Base-by-base conservation (phyloP, 1,284 basidiomycete species). In the Ustilago lituana region DNA sequence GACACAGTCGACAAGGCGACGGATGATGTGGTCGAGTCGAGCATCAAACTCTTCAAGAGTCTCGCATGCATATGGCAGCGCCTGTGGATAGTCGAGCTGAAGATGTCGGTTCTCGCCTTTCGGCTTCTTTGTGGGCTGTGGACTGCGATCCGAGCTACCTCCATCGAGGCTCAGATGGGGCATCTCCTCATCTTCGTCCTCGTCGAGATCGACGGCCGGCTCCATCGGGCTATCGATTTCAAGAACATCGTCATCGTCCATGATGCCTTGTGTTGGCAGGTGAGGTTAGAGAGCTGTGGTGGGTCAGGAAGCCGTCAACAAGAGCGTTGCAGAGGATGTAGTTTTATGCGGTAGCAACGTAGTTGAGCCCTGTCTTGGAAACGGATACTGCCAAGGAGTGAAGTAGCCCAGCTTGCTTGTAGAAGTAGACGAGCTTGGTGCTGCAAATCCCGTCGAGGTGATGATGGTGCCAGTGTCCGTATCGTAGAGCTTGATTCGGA, bases 1-100 rank as follows among this genome's bases (percentile, higher is more conserved):
- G 27, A 93, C 85, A 68, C 89, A 89, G 79, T 94, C 92, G 7
- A 87, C 84, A 41, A 95, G 87, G 79, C 87, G 87, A 53, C 88
- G 83, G 33, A 91, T 84, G 69, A 94, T 91, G 66, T 89, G 86
- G 68, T 94, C 91, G 44, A 96, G 86, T 74, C 92, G 85, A 38
- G 86, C 84, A 79, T 93, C 88, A 88, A 94, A 93, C 76, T 89
- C 88, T 12, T 88, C 87, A 59, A 92, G 86, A 0, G 89, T 85
- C 83, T 96, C 93, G 68, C 90, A 88, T 71, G 87, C 85, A 82
- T 95, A 96, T 2, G 94, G 93, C 39, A 97, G 53, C 17, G 57
- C 64, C 12, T 72, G 37, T 1, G 77, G 76, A 41, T 80, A 83
- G 7, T 82, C 78, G 46, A 83, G 68, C 54, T 60, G 59, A 5